A percentile compares a stretch with the other conserved stretches of the same genome.
Evolutionary conservation across 208 protist genomes (phyloP).

Genomic region (Crithidia acanthocephali): DNA sequence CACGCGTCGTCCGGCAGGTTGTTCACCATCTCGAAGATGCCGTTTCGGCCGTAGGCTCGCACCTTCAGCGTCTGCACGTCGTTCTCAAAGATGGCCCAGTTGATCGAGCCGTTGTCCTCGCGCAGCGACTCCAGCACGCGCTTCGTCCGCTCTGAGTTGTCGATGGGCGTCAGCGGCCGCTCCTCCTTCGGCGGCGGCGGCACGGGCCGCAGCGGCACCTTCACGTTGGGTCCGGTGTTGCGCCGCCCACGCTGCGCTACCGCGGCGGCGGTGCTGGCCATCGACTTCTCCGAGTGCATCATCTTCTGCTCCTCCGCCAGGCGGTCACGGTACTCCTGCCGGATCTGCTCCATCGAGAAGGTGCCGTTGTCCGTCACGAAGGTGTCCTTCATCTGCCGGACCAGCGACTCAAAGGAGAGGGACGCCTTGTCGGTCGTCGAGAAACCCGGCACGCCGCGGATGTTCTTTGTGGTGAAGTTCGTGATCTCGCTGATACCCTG

Average conservation of each 20-base stretch:
- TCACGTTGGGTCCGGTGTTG: constrained; percentile 19
- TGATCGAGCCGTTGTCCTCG: constrained; percentile 69
- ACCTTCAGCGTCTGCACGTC: constrained; percentile 51
- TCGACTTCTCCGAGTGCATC: constrained; percentile 50
- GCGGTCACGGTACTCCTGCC: constrained; percentile 67
- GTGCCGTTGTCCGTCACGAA: constrained; percentile 80
- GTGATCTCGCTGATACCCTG: constrained; percentile 71
- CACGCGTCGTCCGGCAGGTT: constrained; percentile 74
- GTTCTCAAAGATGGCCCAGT: constrained; percentile 81
- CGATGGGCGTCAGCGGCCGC: constrained; percentile 18
- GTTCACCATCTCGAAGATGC: constrained; percentile 81
- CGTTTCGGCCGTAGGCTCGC: constrained; percentile 55
- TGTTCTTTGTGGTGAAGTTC: constrained; percentile 48
- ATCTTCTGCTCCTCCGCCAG: constrained; percentile 65
- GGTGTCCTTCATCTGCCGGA: constrained; percentile 68
- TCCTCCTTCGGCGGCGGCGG: constrained; percentile 19
- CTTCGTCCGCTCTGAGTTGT: constrained; percentile 33
- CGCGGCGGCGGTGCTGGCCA: constrained; percentile 21
- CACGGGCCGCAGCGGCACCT: constrained; percentile 4
- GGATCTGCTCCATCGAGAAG: constrained; percentile 81
- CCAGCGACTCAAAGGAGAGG: constrained; percentile 64
- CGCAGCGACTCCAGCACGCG: constrained; percentile 64
- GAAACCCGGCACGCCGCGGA: constrained; percentile 67
- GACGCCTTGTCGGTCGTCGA: constrained; percentile 65
- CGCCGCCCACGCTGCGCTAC: constrained; percentile 19